Conservation (phyloP, 176 grass and related monocot species). For the Oryza longistaminata region DNA sequence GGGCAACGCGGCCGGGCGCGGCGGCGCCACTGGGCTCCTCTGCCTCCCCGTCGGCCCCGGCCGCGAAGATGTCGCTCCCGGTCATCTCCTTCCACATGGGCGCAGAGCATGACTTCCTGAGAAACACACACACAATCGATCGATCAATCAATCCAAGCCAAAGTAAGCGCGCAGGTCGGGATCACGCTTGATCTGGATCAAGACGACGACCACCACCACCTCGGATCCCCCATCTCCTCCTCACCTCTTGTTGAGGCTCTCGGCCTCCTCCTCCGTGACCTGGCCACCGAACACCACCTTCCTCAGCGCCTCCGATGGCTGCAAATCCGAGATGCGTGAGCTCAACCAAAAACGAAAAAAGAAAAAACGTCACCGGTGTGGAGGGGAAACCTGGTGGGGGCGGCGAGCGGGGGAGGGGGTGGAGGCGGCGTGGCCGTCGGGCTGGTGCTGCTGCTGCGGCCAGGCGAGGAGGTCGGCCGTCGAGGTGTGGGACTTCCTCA, state of each 20-base stretch:
- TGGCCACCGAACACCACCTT: conserved; percentile 93
- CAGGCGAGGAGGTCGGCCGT: conserved; percentile 85
- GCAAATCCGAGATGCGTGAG: conserved; percentile 1
- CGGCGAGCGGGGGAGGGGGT: conserved; percentile 51
- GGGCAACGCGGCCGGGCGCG: conserved; percentile 37
- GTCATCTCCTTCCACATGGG: conserved; percentile 97
- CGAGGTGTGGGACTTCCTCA: conserved; percentile 79
- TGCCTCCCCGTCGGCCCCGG: conserved; percentile 41
- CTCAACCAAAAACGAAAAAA: not conserved
- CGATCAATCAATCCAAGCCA: no score
- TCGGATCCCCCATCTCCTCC: conserved; percentile 30
- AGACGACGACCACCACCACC: not conserved
- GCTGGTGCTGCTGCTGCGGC: conserved; percentile 29
- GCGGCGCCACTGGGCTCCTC: conserved; percentile 30
- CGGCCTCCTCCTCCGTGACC: conserved; percentile 87
- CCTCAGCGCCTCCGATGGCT: conserved; percentile 84
- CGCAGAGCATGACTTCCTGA: conserved; percentile 82
- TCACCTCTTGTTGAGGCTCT: conserved; percentile 83
- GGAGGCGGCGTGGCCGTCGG: conserved; percentile 14
- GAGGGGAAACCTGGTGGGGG: conserved; percentile 55
- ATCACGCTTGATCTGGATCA: conserved; percentile 5
- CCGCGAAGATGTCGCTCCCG: conserved; percentile 75
- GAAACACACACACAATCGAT: not conserved
- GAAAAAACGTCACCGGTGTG: no score
- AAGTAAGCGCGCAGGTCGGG: not conserved